phyloP scores from a whole-genome alignment of 2,329 filamentous ascomycete species.

The Intubia oerlemansii region DNA sequence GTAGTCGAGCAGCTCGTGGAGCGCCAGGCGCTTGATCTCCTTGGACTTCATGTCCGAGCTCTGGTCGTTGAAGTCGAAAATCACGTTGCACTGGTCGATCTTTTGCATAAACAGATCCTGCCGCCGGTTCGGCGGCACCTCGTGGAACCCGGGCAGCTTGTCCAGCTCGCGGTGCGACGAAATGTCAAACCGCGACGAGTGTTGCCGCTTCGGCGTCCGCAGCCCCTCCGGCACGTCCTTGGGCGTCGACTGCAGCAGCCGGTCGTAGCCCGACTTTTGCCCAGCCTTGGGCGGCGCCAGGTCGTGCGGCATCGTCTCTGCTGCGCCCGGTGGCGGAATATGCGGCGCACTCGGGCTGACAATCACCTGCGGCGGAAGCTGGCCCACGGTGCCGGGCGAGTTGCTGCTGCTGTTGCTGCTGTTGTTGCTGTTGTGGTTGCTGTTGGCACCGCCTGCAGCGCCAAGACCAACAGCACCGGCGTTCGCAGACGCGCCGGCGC shows the following conservation, averaged over 20 bases:
- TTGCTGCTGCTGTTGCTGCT: constrained; percentile 11
- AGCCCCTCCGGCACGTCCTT: constrained; percentile 94
- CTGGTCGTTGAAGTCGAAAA: constrained; percentile 98
- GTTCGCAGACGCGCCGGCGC: no score
- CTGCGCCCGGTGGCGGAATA: constrained; percentile 73
- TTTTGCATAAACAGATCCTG: constrained; percentile 99
- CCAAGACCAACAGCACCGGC: no score
- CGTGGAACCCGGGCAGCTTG: constrained; percentile 93
- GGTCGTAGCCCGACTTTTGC: constrained; percentile 76
- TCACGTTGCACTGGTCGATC: constrained; percentile 98
- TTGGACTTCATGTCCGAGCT: constrained; percentile 99
- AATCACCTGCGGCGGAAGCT: constrained; percentile 67
- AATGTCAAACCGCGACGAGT: constrained; percentile 81
- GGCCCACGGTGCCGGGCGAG: constrained; percentile 41
- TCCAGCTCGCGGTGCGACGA: constrained; percentile 92
- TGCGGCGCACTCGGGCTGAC: constrained; percentile 92
- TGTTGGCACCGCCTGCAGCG: constrained; percentile 19
- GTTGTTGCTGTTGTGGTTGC: constrained; percentile 15
- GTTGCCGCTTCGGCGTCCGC: constrained; percentile 85
- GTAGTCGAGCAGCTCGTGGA: constrained; percentile 93
- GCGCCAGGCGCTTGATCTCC: constrained; percentile 90
- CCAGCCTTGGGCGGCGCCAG: constrained; percentile 84
- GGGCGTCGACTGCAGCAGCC: constrained; percentile 82
- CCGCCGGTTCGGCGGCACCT: constrained; percentile 82
- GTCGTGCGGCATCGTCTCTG: constrained; percentile 96